phyloP scores from a whole-genome alignment of 2,329 filamentous ascomycete species.

The Saccharata proteae region DNA sequence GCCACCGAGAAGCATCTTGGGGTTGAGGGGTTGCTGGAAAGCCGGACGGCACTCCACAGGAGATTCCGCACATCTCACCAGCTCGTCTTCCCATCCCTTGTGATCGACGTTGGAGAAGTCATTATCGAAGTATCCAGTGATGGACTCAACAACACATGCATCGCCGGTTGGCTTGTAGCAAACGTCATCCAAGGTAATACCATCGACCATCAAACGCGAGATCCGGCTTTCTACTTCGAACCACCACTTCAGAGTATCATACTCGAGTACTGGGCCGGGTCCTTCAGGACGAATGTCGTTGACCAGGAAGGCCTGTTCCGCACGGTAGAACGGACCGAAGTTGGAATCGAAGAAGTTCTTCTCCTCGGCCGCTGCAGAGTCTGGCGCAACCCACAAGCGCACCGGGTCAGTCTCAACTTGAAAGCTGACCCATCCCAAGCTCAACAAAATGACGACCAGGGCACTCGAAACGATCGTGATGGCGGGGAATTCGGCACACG shows the following conservation, averaged over 20 bases:
- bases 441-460: conserved; percentile 65
- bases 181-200: conserved; percentile 64
- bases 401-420: conserved; percentile 85
- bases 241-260: conserved; percentile 89
- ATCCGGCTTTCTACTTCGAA: conserved; percentile 76
- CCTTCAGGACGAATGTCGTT: conserved; percentile 61
- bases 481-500: conserved; percentile 70
- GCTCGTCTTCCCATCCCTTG: conserved; percentile 56
- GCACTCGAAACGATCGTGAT: conserved; percentile 70
- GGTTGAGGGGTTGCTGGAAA: conserved; percentile 79
- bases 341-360: conserved; percentile 88
- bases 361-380: conserved; percentile 78
- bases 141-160: conserved; percentile 82
- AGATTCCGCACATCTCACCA: conserved; percentile 62
- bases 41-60: conserved; percentile 77
- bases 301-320: conserved; percentile 85
- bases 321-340: conserved; percentile 92
- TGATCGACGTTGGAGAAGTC: conserved; percentile 50
- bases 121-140: conserved; percentile 78
- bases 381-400: conserved; percentile 90
- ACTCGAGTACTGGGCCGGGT: conserved; percentile 67
- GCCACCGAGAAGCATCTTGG: conserved; percentile 75
- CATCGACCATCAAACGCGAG: conserved; percentile 53
- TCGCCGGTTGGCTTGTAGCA: conserved; percentile 89
- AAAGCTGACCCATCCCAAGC: conserved; percentile 79